Base-by-base conservation (phyloP, 768 basidiomycete species). In the Termitomyces sp. region DNA sequence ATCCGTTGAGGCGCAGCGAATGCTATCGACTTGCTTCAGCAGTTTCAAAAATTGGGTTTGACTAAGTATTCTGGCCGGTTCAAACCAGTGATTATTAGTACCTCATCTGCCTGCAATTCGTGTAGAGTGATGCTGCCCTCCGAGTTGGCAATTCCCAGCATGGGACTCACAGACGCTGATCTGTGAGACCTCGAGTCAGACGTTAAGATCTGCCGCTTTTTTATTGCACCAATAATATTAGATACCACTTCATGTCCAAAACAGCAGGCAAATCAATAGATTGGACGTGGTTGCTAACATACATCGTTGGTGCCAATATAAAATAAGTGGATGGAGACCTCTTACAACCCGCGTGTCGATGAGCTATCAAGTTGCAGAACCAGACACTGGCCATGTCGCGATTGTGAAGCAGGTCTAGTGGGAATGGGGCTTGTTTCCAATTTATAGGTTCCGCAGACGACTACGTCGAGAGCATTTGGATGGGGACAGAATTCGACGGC, bases 361-460 rank as follows among this genome's bases (percentile, higher is more conserved):
- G 61, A 61, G 49, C 61, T 67, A 24, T 75, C 70, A 3, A 82
- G 71, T 59, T 78, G 73, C 65, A 88, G 88, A 18, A 93, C 77
- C 1, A 93, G 76, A 65, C 93, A 90, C 73, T 88, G 83, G 3
- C 94, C 95, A 30, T 73, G 77, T 61, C 92, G 74, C 34, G 67
- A 70, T 67, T 84, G 81, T 42, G 58, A 50, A 16, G 60, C 56
- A 44, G 13, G 41, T 54, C 45, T 54, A 44, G 48, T 41, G 12
- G 39, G 13, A n/a, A 13, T n/a, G 37, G 2, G 27, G 6, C 18
- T 20, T 36, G 57, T 27, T n/a, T 86, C 77, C 22, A 98, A 80
- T 64, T 92, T 86, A 74, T 99, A 99, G 0, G 96, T 98, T 22
- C 96, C 96, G 65, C 93, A 93, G 2, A 88, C 89, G 59, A 98